A percentile compares a stretch with the other conserved stretches of the same genome.
Conservation (phyloP, 208 protist genomes). For the Trypanosoma avium region DNA sequence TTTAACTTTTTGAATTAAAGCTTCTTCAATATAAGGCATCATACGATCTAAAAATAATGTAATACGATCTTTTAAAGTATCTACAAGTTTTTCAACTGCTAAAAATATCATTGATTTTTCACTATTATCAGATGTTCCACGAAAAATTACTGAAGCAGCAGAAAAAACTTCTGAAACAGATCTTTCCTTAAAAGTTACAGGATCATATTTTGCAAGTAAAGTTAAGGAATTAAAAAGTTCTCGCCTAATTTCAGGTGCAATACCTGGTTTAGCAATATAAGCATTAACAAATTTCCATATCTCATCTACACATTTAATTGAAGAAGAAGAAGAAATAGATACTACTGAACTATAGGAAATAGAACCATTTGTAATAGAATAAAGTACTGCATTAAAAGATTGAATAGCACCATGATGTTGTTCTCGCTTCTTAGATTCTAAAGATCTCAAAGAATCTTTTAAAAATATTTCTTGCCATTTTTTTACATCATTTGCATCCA, state of each 20-base stretch:
- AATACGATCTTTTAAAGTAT: conserved; percentile 67
- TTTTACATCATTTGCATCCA: conserved; percentile 43
- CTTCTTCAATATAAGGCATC: conserved; percentile 80
- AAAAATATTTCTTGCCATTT: conserved; percentile 70
- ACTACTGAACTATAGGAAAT: conserved; percentile 39
- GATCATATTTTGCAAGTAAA: conserved; percentile 78
- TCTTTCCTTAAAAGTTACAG: conserved; percentile 51
- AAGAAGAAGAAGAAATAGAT: conserved; percentile 38
- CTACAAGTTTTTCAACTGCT: conserved; percentile 54
- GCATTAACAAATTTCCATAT: conserved; percentile 64
- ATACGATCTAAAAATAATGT: conserved; percentile 61
- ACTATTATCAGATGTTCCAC: conserved; percentile 36
- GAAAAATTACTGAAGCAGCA: conserved; percentile 50
- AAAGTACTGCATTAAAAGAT: conserved; percentile 73
- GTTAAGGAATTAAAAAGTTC: conserved; percentile 65
- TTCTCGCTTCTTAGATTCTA: conserved; percentile 37
- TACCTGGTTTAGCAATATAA: conserved; percentile 30
- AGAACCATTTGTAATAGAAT: conserved; percentile 37
- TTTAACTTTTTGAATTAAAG: conserved; percentile 44
- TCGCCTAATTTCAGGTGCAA: conserved; percentile 31
- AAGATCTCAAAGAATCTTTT: conserved; percentile 40
- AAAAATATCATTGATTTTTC: conserved; percentile 69
- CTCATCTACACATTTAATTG: conserved; percentile 39
- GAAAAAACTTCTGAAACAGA: conserved; percentile 46
- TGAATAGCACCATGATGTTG: conserved; percentile 63